A percentile compares a stretch with the other conserved stretches of the same genome.
These are phyloP conservation scores for Neotropicomus parvogracilis DNA, from an alignment of 1,284 basidiomycete genomes.

Conservation along the genomic window DNA sequence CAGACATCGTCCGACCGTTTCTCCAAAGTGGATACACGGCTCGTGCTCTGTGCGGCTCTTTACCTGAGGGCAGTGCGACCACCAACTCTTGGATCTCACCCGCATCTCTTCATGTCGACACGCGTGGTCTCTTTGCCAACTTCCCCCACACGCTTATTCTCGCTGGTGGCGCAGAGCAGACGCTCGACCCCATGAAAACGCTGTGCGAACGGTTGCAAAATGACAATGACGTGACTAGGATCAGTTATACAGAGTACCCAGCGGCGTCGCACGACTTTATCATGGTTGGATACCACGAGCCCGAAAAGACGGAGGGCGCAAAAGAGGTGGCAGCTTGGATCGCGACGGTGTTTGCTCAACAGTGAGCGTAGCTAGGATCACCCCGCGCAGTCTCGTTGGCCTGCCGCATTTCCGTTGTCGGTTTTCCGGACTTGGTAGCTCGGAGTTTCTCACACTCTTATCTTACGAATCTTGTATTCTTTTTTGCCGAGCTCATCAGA, in stretches of 20 bases:
- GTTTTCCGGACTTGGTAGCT: too few species aligned
- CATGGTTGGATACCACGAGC: background rate
- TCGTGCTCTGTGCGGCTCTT: background rate
- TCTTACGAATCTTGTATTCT: background rate
- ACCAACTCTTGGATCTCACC: constrained; percentile 3
- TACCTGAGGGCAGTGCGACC: constrained; percentile 1
- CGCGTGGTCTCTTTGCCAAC: background rate
- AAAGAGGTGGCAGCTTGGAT: constrained; percentile 3
- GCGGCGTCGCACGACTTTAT: constrained; percentile 3
- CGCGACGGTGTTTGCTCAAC: background rate
- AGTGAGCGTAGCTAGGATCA: background rate
- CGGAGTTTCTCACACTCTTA: too few species aligned
- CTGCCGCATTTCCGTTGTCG: background rate
- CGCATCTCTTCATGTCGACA: background rate
- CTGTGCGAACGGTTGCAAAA: background rate
- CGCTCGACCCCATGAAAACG: background rate
- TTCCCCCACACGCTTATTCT: constrained; percentile 1
- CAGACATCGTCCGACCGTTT: background rate
- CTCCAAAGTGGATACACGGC: constrained; percentile 3
- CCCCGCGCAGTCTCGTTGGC: too few species aligned
- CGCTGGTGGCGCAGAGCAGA: constrained; percentile 3
- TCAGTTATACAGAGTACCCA: background rate
- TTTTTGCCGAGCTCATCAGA: background rate
- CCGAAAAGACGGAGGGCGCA: constrained; percentile 2
- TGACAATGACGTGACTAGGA: background rate